Conservation (phyloP, 106 monocot species). For the Vanilla planifolia region DNA sequence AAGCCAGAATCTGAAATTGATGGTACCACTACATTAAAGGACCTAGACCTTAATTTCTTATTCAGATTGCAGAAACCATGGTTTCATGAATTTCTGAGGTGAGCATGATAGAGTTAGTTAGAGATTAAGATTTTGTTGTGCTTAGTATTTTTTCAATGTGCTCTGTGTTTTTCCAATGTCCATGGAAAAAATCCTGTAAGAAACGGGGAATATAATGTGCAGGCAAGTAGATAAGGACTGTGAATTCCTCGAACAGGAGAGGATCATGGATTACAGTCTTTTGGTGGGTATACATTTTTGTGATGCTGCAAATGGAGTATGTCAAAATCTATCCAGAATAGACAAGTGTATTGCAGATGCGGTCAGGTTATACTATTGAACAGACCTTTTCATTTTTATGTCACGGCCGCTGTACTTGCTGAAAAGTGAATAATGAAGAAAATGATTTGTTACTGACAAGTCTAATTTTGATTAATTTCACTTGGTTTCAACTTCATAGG, state of each 20-base stretch:
- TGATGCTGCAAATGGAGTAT: background rate
- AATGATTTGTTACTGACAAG: too few species aligned
- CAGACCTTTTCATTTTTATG: background rate
- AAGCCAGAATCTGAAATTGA: slow-evolving; percentile 33
- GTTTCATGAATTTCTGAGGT: slow-evolving; percentile 32
- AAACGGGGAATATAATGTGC: too few species aligned
- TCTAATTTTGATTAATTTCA: too few species aligned
- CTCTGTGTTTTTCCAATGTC: background rate
- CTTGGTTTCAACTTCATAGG: too few species aligned
- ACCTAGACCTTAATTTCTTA: slow-evolving; percentile 32
- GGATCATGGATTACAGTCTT: slow-evolving; percentile 27
- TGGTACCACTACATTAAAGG: slow-evolving; percentile 32
- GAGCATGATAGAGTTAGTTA: slow-evolving; percentile 6
- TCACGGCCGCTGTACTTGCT: too few species aligned
- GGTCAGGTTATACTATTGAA: background rate
- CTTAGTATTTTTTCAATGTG: background rate
- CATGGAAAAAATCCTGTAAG: too few species aligned
- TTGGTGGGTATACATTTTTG: slow-evolving; percentile 20
- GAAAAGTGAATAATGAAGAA: too few species aligned
- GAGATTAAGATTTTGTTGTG: background rate
- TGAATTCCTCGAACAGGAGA: slow-evolving; percentile 17
- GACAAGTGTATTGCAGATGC: background rate
- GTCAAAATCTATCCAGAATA: background rate
- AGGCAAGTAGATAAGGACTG: slow-evolving; percentile 22
- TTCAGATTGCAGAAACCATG: slow-evolving; percentile 24